Base-by-base conservation (phyloP, 2,329 filamentous ascomycete species). In the Xylariaceae sp. region DNA sequence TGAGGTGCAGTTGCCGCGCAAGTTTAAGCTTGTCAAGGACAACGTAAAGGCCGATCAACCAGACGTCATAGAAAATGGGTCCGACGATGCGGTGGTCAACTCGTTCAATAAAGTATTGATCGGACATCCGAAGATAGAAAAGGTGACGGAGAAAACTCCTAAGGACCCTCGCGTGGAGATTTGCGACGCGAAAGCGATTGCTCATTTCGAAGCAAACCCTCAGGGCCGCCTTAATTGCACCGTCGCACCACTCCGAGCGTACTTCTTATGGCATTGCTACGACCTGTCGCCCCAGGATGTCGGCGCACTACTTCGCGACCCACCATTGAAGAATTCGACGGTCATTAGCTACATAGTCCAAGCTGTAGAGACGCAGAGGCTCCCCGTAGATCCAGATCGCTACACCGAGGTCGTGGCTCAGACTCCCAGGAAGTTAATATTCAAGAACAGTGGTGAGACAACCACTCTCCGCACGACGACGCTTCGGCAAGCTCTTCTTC, bases 241-340 rank as follows among this genome's bases (percentile, higher is more conserved):
- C 10, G 15, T 58, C 2, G 65, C 76, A 1, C 68, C 73, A 1
- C 71, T 89, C 1, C 79, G 83, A 11, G 78, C 84, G 1, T 90
- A 89, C 66, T 82, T 80, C 63, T 72, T 90, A 17, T 90, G 88
- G 88, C 76, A 85, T 57, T 78, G 84, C 58, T 70, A 78, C 6
- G 73, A 76, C 10, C 73, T 88, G 15, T 64, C 70, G 0, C 75
- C 85, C 0, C 67, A 73, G 0, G 72, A 75, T 0, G 75, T 88
- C 13, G 84, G 84, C 1, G 72, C 68, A 2, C 62, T 88, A 1
- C 73, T 88, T n/a, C 78, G 86, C 1, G 74, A 83, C 8, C 85
- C 85, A 11, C 85, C 87, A 1, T 70, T 90, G 2, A 76, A 80
- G 62, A 75, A 72, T 0, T 71, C 66, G 11, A 88, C 85, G 0